Conservation (phyloP, 2,329 filamentous ascomycete genomes). For the Talaromyces verruculosus region DNA sequence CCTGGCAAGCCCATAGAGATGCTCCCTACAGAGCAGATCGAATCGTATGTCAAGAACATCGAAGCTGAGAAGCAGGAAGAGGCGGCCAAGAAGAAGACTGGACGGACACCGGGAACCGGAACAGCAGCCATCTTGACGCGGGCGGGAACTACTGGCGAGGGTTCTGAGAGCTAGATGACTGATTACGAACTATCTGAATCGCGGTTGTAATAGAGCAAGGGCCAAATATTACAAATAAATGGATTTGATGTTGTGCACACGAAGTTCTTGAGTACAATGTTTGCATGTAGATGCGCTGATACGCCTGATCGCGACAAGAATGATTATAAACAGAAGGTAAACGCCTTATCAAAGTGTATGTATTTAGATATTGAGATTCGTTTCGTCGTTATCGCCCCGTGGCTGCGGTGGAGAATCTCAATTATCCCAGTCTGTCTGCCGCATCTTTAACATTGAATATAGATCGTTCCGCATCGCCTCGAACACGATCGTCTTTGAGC, state of each 20-base stretch:
- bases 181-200: constrained; percentile 16
- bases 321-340: not conserved
- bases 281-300: not conserved
- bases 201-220: constrained; percentile 11
- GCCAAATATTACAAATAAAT: constrained; percentile 10
- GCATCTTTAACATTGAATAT: constrained; percentile 77
- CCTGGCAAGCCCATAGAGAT: constrained; percentile 89
- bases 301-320: not conserved
- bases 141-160: constrained; percentile 47
- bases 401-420: not conserved
- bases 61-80: constrained; percentile 99
- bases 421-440: constrained; percentile 72
- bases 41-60: constrained; percentile 96
- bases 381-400: constrained; percentile 26
- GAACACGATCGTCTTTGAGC: constrained; percentile 84
- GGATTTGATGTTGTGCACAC: constrained; percentile 4
- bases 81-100: constrained; percentile 93
- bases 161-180: constrained; percentile 28
- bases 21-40: constrained; percentile 92
- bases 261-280: not conserved
- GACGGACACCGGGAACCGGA: constrained; percentile 46
- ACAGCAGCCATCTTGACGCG: constrained; percentile 70
- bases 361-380: constrained; percentile 24
- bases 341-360: constrained; percentile 5
- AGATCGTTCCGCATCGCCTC: constrained; percentile 58